Base-by-base conservation (phyloP, 2,329 filamentous ascomycete genomes). In the Elsinoe perseae region DNA sequence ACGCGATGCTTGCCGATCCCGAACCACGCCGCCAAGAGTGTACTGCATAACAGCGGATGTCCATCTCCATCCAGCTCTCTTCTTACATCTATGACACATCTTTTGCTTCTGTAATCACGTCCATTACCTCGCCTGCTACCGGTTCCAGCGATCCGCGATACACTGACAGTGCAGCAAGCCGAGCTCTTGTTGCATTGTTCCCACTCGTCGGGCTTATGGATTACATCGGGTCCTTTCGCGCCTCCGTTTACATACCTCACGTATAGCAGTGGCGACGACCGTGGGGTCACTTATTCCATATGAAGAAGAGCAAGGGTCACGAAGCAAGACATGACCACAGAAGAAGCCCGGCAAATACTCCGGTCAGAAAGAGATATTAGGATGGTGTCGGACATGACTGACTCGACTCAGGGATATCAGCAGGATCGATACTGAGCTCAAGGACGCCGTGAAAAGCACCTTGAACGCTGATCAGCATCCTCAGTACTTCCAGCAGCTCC, bases 221-320 rank as follows among this genome's bases (percentile, higher is more conserved):
- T 79, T 71, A 73, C 73, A 72, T 70, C 73, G 72, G 72, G 69
- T 68, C 71, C 68, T 66, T 68, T 70, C 69, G 68, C 69, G 69
- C 70, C 71, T 66, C 71, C 69, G 70, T 74, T 67, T 72, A 73
- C 66, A 73, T 75, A 73, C 75, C 75, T 72, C 74, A 74, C 69
- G 79, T 80, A 72, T 83, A 80, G 81, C 78, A 73, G 74, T 70
- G 69, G 72, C 69, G 71, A 72, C 70, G 73, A 76, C 76, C 75
- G 57, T 57, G 54, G 30, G 54, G 53, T 57, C 50, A 40, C 50
- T 55, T 18, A 42, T 57, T 56, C 57, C 56, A 43, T 52, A 60
- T 60, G 59, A 54, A 27, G 55, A 56, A 46, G 42, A 58, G 21
- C 32, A 54, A 48, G 40, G 21, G 27, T 8, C 25, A 28, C 3